These are phyloP conservation scores for Cercospora sesami DNA, from an alignment of 2,329 filamentous ascomycete species.

Conservation along the genomic window DNA sequence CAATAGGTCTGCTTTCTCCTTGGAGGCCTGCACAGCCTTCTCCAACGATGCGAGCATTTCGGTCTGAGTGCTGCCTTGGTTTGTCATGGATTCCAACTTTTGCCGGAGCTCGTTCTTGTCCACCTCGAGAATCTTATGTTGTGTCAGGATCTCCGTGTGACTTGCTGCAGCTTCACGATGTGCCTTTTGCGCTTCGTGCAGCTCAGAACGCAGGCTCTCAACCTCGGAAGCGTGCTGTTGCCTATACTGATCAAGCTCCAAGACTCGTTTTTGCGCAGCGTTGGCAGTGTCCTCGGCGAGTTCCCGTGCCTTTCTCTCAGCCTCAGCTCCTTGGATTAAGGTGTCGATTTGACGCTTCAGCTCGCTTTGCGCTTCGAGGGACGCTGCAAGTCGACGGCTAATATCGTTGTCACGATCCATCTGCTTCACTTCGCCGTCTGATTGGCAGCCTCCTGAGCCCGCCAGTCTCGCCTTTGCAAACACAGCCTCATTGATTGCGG, in stretches of 20 bases:
- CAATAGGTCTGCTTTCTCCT: slow-evolving; percentile 71
- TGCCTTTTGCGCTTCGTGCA: slow-evolving; percentile 76
- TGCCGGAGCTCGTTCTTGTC: slow-evolving; percentile 77
- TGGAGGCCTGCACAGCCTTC: slow-evolving; percentile 74
- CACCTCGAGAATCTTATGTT: slow-evolving; percentile 73
- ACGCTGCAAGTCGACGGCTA: slow-evolving; percentile 76
- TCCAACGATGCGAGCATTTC: slow-evolving; percentile 73
- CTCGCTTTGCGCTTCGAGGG: slow-evolving; percentile 75
- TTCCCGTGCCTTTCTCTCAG: slow-evolving; percentile 77
- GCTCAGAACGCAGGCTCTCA: slow-evolving; percentile 78
- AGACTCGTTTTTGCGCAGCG: slow-evolving; percentile 77
- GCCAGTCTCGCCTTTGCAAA: slow-evolving; percentile 93
- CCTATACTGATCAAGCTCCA: slow-evolving; percentile 79
- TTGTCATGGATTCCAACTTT: slow-evolving; percentile 66
- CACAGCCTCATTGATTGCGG: slow-evolving; percentile 89
- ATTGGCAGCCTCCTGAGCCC: slow-evolving; percentile 64
- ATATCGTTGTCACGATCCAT: slow-evolving; percentile 72
- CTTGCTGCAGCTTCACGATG: slow-evolving; percentile 79
- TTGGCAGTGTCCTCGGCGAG: slow-evolving; percentile 85
- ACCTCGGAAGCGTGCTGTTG: slow-evolving; percentile 82
- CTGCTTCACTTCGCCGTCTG: slow-evolving; percentile 51
- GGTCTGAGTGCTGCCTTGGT: slow-evolving; percentile 68
- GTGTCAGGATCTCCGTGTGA: slow-evolving; percentile 72
- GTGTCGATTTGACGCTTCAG: slow-evolving; percentile 75
- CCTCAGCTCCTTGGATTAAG: slow-evolving; percentile 68